These are phyloP conservation scores for Yarrowia sp. DNA, from an alignment of 805 yeast genomes.

Conservation along the genomic window DNA sequence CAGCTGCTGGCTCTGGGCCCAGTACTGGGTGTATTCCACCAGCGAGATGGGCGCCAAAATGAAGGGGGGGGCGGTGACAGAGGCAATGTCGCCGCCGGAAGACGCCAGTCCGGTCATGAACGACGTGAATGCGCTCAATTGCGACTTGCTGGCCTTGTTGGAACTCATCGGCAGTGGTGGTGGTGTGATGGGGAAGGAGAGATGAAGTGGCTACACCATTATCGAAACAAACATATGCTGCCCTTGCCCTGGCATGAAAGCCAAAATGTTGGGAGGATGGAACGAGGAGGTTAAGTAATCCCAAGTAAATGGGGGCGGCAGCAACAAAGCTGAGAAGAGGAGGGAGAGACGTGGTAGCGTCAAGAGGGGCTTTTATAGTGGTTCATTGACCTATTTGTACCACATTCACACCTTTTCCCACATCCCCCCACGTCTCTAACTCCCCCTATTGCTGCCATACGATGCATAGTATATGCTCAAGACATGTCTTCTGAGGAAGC, in stretches of 20 bases:
- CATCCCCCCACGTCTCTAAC: no score
- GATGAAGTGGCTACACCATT: constrained; percentile 4
- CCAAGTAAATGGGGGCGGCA: not conserved
- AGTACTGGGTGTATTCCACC: constrained; percentile 90
- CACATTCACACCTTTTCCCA: not conserved
- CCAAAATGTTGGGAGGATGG: not conserved
- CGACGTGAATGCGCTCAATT: constrained; percentile 74
- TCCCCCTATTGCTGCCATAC: not conserved
- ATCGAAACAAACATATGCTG: constrained; percentile 29
- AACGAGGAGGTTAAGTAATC: not conserved
- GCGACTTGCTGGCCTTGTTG: constrained; percentile 36
- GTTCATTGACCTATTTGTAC: not conserved
- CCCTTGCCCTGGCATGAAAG: constrained; percentile 12
- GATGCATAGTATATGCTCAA: constrained; percentile 7
- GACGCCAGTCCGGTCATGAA: constrained; percentile 90
- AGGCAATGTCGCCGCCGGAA: constrained; percentile 90
- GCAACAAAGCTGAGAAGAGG: not conserved
- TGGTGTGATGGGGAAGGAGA: constrained; percentile 4
- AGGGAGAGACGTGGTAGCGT: not conserved
- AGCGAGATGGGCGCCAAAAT: constrained; percentile 89
- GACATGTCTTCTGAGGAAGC: not conserved
- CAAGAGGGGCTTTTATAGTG: not conserved
- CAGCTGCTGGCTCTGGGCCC: constrained; percentile 92
- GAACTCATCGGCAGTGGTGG: constrained; percentile 8
- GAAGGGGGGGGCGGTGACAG: constrained; percentile 97